A percentile compares a stretch with the other conserved stretches of the same genome.
Conservation (phyloP, 1,284 basidiomycete genomes). For the Tetrapyrgos nigripes region DNA sequence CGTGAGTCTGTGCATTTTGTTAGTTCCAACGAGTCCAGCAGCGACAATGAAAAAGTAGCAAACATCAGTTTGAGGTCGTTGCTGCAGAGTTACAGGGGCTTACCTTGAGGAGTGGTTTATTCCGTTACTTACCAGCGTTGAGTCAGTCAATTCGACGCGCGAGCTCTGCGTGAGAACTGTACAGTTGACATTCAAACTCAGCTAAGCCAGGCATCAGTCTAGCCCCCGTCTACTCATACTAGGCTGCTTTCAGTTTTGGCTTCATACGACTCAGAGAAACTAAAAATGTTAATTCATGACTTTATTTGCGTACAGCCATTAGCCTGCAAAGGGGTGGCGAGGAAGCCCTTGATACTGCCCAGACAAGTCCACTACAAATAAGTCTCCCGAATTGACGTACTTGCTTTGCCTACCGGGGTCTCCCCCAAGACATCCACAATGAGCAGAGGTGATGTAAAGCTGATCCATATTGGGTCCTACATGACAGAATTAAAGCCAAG, state of each 20-base stretch:
- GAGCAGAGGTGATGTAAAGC: slow-evolving; percentile 71
- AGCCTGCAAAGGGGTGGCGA: slow-evolving; percentile 20
- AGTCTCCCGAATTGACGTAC: slow-evolving; percentile 68
- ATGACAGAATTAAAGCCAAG: slow-evolving; percentile 5
- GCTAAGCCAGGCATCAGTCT: background rate
- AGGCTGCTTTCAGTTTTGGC: too few relatives aligned
- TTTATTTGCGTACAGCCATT: background rate
- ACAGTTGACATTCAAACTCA: slow-evolving; percentile 33
- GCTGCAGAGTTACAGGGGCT: slow-evolving; percentile 30
- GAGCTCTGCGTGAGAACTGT: slow-evolving; percentile 41
- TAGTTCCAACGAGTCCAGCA: background rate
- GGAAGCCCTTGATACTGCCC: slow-evolving; percentile 53
- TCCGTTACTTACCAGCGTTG: too few relatives aligned
- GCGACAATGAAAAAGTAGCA: slow-evolving; percentile 13
- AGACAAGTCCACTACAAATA: slow-evolving; percentile 67
- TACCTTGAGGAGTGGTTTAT: slow-evolving; percentile 48
- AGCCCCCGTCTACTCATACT: background rate
- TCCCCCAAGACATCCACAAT: slow-evolving; percentile 62
- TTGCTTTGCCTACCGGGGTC: slow-evolving; percentile 53
- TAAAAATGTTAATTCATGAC: slow-evolving; percentile 2
- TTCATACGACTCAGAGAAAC: too few relatives aligned
- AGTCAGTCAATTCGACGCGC: too few relatives aligned
- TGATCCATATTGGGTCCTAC: slow-evolving; percentile 66
- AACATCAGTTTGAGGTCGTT: too few relatives aligned
- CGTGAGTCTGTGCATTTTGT: slow-evolving; percentile 48